Evolutionary conservation across 306 rosid genomes (phyloP), one percentile per base, ranked within the genome.

Genomic region (Styphnolobium japonicum): DNA sequence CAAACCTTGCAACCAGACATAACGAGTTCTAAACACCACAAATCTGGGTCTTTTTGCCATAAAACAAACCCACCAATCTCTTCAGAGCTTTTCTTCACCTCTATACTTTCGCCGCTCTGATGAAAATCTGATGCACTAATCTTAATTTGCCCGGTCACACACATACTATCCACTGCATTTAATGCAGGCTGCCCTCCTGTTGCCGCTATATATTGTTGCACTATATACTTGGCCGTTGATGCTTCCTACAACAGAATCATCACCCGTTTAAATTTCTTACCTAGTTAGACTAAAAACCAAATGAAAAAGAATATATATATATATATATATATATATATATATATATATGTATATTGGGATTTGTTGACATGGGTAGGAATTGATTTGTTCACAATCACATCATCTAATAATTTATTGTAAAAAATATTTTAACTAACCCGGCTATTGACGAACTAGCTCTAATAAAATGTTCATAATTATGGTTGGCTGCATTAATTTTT

Each of bases 1-100:
- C 60, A 58, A 72, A 91, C 97, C 80, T 95, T 95, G 76, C 98
- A 95, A 43, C 97, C 96, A 0, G 98, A 85, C 6, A 90, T 88
- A 9, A 95, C 57, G 2, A 92, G 83, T 81, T 95, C 98, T 25
- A 92, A 84, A 48, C 87, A 78, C 98, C 98, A 95, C 78, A 92
- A 80, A 76, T 95, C 97, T 0, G 98, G 98, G 31, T 95, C 90
- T 83, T 95, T 95, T 37, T 95, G 98, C 98, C 92, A 95, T 16
- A 92, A 85, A 68, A 95, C 93, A 21, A 92, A 92, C 14, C 96
- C 98, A 0, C 98, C 98, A 15, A 67, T 66, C 79, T 95, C 97
- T 31, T 82, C 96, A 0, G 87, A 69, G 61, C 83, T 85, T 71
- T 90, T 95, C 85, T 91, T 95, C 71, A 92, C 84, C 71, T 91